phyloP scores from a whole-genome alignment of 352 stramenopile species.

The Pythium dissotocum region DNA sequence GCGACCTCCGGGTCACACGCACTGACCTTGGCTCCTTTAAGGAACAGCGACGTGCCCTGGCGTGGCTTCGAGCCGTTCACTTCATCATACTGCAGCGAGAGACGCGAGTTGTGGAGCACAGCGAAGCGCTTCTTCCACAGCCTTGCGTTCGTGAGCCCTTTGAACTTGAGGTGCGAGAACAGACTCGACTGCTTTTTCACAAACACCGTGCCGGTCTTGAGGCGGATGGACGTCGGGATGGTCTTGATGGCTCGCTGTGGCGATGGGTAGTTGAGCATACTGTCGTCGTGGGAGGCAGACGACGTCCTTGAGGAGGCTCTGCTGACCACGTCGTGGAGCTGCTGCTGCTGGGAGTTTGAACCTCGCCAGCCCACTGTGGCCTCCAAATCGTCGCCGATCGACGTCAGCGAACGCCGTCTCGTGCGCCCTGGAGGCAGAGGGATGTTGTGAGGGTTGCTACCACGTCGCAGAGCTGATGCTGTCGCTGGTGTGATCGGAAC shows the following conservation, averaged over 20 bases:
- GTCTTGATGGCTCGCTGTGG: slow-evolving; percentile 21
- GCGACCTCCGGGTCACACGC: slow-evolving; percentile 72
- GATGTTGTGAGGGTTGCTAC: slow-evolving; percentile 24
- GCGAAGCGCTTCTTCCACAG: slow-evolving; percentile 87
- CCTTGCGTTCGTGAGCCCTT: slow-evolving; percentile 49
- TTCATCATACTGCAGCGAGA: slow-evolving; percentile 78
- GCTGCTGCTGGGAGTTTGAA: background rate
- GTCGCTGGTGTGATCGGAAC: slow-evolving; percentile 19
- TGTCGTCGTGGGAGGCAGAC: slow-evolving; percentile 17
- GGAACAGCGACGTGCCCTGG: slow-evolving; percentile 63
- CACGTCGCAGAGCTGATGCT: slow-evolving; percentile 16
- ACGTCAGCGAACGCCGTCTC: slow-evolving; percentile 40
- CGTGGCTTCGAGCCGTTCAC: slow-evolving; percentile 36
- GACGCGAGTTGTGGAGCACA: slow-evolving; percentile 61
- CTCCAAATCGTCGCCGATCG: slow-evolving; percentile 28
- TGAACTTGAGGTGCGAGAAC: slow-evolving; percentile 76
- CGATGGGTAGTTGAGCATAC: slow-evolving; percentile 15
- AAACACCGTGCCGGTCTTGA: slow-evolving; percentile 70
- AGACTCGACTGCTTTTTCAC: slow-evolving; percentile 84
- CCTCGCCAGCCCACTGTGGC: slow-evolving; percentile 1
- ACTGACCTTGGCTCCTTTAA: slow-evolving; percentile 73
- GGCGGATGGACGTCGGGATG: slow-evolving; percentile 43
- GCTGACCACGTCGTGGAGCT: background rate
- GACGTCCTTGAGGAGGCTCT: slow-evolving; percentile 14
- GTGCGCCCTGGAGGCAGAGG: slow-evolving; percentile 23